Evolutionary conservation across 257 asterid genomes (phyloP).

Genomic region (Forsythia viridissima): DNA sequence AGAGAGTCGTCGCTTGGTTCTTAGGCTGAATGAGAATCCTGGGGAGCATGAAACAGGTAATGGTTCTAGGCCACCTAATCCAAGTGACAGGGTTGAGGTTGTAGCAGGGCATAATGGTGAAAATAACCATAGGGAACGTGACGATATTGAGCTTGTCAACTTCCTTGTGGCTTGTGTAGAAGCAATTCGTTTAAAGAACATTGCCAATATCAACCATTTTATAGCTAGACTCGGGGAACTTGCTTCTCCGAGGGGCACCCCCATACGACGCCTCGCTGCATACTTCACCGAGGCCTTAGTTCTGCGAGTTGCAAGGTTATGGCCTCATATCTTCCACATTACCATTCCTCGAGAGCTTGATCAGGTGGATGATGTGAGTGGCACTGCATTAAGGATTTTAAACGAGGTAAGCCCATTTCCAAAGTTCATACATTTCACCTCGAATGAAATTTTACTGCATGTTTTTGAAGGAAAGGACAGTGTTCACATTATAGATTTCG

Average conservation of each 20-base stretch:
- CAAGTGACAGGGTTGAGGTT: constrained; percentile 30
- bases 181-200: constrained; percentile 60
- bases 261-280: constrained; percentile 69
- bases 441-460: constrained; percentile 80
- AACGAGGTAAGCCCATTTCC: constrained; percentile 82
- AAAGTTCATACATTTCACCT: constrained; percentile 80
- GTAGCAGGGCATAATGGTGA: constrained; percentile 40
- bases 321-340: constrained; percentile 83
- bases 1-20: constrained; percentile 51
- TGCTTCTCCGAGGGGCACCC: constrained; percentile 86
- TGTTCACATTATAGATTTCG: constrained; percentile 90
- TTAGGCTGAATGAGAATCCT: constrained; percentile 36
- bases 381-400: constrained; percentile 57
- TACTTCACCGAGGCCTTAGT: constrained; percentile 91
- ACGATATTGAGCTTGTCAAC: constrained; percentile 67
- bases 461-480: constrained; percentile 80
- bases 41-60: constrained; percentile 49
- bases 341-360: constrained; percentile 69
- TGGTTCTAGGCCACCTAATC: constrained; percentile 53
- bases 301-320: constrained; percentile 61
- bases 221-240: constrained; percentile 82
- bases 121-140: constrained; percentile 48
- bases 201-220: constrained; percentile 56
- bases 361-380: constrained; percentile 54
- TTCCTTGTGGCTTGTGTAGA: constrained; percentile 79